Conservation (phyloP, 2,329 filamentous ascomycete genomes). For the Pseudonectria foliicola region DNA sequence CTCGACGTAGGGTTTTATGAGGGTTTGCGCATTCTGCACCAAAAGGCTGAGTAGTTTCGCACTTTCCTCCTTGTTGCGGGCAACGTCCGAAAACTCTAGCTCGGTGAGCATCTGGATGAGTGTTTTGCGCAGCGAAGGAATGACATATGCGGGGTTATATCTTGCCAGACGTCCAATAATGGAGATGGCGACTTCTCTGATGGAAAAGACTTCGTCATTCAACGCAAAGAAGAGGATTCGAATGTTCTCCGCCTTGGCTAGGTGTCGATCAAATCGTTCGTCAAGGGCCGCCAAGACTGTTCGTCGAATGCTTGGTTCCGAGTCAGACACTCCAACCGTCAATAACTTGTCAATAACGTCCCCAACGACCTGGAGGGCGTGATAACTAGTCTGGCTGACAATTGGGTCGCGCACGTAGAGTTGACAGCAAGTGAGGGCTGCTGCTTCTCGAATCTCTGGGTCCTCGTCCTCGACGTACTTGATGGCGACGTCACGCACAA, state of each 20-base stretch:
- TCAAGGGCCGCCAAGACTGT: conserved; percentile 88
- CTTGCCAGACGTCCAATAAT: conserved; percentile 90
- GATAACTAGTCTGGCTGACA: conserved; percentile 94
- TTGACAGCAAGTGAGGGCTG: conserved; percentile 94
- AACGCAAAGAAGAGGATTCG: conserved; percentile 90
- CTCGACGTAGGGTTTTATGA: conserved; percentile 95
- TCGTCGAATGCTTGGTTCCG: conserved; percentile 78
- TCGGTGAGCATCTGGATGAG: conserved; percentile 94
- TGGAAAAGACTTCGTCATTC: conserved; percentile 89
- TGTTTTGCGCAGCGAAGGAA: conserved; percentile 88
- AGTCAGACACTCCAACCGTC: conserved; percentile 89
- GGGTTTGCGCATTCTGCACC: conserved; percentile 82
- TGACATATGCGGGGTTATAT: conserved; percentile 94
- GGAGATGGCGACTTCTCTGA: conserved; percentile 88
- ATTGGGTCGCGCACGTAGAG: conserved; percentile 95
- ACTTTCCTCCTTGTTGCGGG: conserved; percentile 93
- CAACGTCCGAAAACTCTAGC: conserved; percentile 90
- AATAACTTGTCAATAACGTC: conserved; percentile 96
- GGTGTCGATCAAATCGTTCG: conserved; percentile 86
- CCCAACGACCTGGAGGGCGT: conserved; percentile 92
- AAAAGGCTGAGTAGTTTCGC: conserved; percentile 87
- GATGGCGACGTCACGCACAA: conserved; percentile 95
- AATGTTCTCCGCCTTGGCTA: conserved; percentile 97
- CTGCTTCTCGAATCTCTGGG: conserved; percentile 84
- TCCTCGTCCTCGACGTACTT: conserved; percentile 98